phyloP scores from a whole-genome alignment of 441 rosid species.

The Gossypium gossypioides region DNA sequence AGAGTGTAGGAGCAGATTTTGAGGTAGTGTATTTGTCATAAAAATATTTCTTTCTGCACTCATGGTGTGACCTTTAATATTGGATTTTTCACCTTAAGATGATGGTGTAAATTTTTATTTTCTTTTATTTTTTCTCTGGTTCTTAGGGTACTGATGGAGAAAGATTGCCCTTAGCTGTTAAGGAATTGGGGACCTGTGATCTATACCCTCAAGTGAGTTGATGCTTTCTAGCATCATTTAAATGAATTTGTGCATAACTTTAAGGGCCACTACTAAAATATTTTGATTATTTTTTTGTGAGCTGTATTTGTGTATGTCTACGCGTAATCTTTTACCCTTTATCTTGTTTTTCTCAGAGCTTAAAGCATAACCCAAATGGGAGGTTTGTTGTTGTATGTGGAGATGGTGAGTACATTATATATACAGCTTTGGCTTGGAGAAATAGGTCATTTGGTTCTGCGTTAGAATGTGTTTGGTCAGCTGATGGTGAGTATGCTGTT shows the following conservation, averaged over 20 bases:
- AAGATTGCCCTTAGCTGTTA: slow-evolving; percentile 89
- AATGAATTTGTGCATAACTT: neutral
- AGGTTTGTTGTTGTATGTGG: slow-evolving; percentile 99
- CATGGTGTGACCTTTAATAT: neutral
- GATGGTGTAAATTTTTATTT: slow-evolving; percentile 9
- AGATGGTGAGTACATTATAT: slow-evolving; percentile 95
- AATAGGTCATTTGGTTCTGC: slow-evolving; percentile 97
- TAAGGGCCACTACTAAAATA: neutral
- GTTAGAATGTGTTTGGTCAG: slow-evolving; percentile 89
- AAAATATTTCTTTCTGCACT: neutral
- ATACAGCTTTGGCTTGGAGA: slow-evolving; percentile 99
- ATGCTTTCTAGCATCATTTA: slow-evolving; percentile 12
- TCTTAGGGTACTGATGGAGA: slow-evolving; percentile 89
- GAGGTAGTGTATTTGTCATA: slow-evolving; percentile 40
- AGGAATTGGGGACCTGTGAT: slow-evolving; percentile 97
- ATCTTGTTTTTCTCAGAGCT: slow-evolving; percentile 45
- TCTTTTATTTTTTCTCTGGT: slow-evolving; percentile 12
- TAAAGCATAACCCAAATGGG: slow-evolving; percentile 96
- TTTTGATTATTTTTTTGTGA: neutral
- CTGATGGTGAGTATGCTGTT: slow-evolving; percentile 95
- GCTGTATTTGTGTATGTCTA: neutral
- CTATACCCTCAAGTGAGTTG: slow-evolving; percentile 93
- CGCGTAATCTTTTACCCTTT: neutral
- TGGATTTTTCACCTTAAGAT: slow-evolving; percentile 10
- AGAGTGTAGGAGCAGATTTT: slow-evolving; percentile 85